A percentile compares a stretch with the other conserved stretches of the same genome.
phyloP scores from a whole-genome alignment of 257 asterid genomes.

The Fraxinus excelsior region DNA sequence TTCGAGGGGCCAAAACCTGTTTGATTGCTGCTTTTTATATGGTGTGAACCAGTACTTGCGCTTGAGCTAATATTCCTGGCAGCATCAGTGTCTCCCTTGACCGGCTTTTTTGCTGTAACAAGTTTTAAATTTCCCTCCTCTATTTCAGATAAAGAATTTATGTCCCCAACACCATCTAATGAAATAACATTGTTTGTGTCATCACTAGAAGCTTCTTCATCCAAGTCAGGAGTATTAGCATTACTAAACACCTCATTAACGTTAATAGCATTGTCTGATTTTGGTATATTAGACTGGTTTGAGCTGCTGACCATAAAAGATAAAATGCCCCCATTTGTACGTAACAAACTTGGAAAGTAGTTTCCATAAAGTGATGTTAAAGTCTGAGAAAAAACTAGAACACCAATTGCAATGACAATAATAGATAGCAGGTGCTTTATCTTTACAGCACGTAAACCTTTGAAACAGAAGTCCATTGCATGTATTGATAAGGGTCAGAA shows the following conservation, averaged over 20 bases:
- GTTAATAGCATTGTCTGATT: conserved; percentile 21
- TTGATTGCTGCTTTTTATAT: not conserved
- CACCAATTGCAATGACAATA: conserved; percentile 31
- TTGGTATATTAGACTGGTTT: conserved; percentile 21
- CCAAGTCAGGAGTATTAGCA: not conserved
- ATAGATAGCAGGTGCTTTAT: conserved; percentile 25
- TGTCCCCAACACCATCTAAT: conserved; percentile 15
- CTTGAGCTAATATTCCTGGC: not conserved
- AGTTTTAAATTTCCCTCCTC: conserved; percentile 10
- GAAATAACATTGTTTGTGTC: conserved; percentile 17
- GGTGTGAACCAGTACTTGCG: conserved; percentile 4
- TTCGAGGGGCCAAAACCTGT: conserved; percentile 7
- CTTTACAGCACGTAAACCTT: conserved; percentile 24
- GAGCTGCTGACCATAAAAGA: conserved; percentile 23
- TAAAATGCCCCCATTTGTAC: conserved; percentile 21
- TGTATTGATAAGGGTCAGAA: conserved; percentile 22
- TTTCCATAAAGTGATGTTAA: conserved; percentile 33
- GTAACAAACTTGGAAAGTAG: conserved; percentile 31
- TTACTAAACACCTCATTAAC: not conserved
- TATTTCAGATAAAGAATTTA: conserved; percentile 5
- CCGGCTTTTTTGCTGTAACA: conserved; percentile 7
- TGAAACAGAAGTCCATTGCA: conserved; percentile 31
- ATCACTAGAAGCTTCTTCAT: conserved; percentile 14
- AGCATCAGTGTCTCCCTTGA: conserved; percentile 1
- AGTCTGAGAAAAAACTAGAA: conserved; percentile 36